Conservation (phyloP, 2,329 filamentous ascomycete genomes). For the Pseudonectria buxi region DNA sequence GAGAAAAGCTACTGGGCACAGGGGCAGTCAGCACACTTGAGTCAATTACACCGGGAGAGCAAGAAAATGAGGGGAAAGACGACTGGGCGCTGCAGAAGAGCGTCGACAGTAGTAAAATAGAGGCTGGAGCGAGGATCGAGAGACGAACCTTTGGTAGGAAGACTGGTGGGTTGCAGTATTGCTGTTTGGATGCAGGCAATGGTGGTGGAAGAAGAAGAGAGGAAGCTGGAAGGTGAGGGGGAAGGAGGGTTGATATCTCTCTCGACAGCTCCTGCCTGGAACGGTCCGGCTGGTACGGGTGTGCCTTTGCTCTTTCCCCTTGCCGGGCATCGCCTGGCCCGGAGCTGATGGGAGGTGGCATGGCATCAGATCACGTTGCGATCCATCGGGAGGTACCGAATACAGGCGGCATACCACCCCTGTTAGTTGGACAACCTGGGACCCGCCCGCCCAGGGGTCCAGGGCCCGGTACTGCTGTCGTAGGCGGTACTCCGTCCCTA, state of each 20-base stretch:
- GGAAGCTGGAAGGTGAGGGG: conserved; percentile 21
- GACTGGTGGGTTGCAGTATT: conserved; percentile 15
- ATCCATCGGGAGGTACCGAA: no score
- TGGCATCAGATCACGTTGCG: no score
- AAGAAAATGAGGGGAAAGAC: conserved; percentile 6
- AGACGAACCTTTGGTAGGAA: conserved; percentile 14
- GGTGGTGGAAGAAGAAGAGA: conserved; percentile 22
- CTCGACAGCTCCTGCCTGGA: conserved; percentile 14
- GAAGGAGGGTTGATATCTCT: conserved; percentile 28
- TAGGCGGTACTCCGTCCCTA: no score
- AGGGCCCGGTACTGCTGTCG: no score
- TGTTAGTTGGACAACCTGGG: no score
- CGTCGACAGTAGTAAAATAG: background rate
- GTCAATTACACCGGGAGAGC: background rate
- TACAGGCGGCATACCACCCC: no score
- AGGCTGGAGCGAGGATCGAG: background rate
- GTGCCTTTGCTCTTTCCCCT: background rate
- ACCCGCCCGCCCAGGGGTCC: no score
- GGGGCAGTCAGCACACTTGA: no score
- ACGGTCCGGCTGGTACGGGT: background rate
- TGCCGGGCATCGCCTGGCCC: no score
- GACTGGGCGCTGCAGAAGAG: background rate
- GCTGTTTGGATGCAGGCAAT: conserved; percentile 14
- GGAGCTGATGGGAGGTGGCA: no score
- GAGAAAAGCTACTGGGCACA: background rate